phyloP scores from a whole-genome alignment of 1,284 basidiomycete species.

The Rhodotorula glutinis region DNA sequence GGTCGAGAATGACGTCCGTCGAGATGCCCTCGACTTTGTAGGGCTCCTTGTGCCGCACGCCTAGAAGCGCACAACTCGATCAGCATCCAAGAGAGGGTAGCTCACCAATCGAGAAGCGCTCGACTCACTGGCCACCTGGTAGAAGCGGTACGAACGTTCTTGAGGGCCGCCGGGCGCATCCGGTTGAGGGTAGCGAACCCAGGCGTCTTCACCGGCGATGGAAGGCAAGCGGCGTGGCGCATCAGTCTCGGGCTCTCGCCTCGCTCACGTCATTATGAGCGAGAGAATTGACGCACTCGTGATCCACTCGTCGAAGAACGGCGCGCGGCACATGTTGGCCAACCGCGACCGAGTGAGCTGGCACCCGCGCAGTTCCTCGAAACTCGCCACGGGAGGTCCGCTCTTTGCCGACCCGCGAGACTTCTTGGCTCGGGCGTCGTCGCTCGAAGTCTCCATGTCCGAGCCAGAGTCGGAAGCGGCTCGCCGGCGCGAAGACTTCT shows the following conservation, averaged over 20 bases:
- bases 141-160: constrained; percentile 69
- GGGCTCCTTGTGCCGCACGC: constrained; percentile 52
- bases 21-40: constrained; percentile 70
- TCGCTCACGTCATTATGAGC: too few species aligned
- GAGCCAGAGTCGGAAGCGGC: constrained; percentile 10
- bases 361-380: not conserved
- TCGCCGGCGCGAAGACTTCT: constrained; percentile 1
- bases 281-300: constrained; percentile 56
- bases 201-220: constrained; percentile 58
- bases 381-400: not conserved
- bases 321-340: constrained; percentile 62
- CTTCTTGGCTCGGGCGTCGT: constrained; percentile 11
- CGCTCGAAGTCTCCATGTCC: constrained; percentile 21
- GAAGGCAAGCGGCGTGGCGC: too few species aligned
- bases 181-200: constrained; percentile 61
- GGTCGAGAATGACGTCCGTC: constrained; percentile 63
- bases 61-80: not conserved
- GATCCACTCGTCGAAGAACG: constrained; percentile 74
- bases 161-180: constrained; percentile 53
- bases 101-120: not conserved
- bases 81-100: too few species aligned
- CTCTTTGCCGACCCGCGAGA: not conserved
- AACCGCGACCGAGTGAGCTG: constrained; percentile 61
- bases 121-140: constrained; percentile 67
- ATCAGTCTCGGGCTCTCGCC: too few species aligned